phyloP scores from a whole-genome alignment of 345 rosid genomes.

The Hirschfeldia incana region DNA sequence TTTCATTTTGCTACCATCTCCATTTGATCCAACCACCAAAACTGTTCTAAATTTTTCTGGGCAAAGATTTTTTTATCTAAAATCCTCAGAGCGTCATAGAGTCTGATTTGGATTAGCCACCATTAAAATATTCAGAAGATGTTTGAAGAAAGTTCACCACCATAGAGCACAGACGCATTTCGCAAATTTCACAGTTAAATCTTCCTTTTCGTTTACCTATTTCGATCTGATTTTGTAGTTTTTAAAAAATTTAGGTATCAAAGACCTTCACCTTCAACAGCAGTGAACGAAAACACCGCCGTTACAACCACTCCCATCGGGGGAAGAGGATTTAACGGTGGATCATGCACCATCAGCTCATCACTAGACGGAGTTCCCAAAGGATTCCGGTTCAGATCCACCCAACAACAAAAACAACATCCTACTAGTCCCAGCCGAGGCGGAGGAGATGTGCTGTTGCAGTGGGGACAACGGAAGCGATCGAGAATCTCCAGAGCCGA shows the following conservation, averaged over 20 bases:
- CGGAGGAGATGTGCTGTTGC: slow-evolving; percentile 51
- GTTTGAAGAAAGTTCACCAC: not conserved
- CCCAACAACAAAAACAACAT: slow-evolving; percentile 3
- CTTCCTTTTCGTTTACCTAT: not conserved
- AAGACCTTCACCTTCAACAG: slow-evolving; percentile 36
- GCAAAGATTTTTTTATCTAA: not conserved
- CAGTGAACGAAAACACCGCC: slow-evolving; percentile 13
- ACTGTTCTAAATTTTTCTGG: not conserved
- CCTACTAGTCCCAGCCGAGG: slow-evolving; percentile 33
- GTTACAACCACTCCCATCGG: too few species aligned
- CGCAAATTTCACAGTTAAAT: not conserved
- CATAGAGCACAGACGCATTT: slow-evolving; percentile 10
- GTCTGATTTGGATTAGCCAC: not conserved
- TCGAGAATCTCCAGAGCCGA: slow-evolving; percentile 57
- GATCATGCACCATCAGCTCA: slow-evolving; percentile 32
- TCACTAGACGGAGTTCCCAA: slow-evolving; percentile 30
- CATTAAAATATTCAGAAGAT: not conserved
- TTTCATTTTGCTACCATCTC: not conserved
- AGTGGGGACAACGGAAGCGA: slow-evolving; percentile 73
- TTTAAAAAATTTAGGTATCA: too few species aligned
- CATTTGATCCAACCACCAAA: not conserved
- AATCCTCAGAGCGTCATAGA: not conserved
- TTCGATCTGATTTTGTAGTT: not conserved
- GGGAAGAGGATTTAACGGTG: slow-evolving; percentile 40
- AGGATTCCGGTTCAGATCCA: slow-evolving; percentile 40